Percentiles rank a stretch among this genome's conserved stretches.
Conservation (phyloP, 2,329 filamentous ascomycete genomes). For the Botrytis tulipae region DNA sequence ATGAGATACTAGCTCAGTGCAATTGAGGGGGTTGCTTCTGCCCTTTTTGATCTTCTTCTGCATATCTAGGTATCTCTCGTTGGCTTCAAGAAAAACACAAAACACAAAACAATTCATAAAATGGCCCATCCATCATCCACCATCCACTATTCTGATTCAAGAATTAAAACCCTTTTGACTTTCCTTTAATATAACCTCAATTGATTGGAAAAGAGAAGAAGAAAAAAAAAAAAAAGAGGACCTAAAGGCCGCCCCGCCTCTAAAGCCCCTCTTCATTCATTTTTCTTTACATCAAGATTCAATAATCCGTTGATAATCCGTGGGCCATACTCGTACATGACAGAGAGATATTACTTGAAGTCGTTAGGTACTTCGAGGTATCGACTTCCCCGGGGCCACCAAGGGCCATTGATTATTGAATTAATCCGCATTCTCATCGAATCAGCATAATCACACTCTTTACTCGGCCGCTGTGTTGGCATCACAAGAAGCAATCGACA, state of each 20-base stretch:
- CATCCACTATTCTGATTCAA: not conserved
- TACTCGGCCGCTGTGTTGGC: constrained; percentile 28
- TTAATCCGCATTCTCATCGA: constrained; percentile 15
- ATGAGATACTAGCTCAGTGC: not conserved
- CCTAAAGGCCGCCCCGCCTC: constrained; percentile 1
- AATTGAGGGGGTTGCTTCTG: not conserved
- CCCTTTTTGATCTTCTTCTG: constrained; percentile 8
- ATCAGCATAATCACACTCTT: constrained; percentile 8
- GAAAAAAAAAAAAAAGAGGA: not conserved
- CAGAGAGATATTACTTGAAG: not conserved
- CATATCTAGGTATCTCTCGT: not conserved
- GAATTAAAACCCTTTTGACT: not conserved
- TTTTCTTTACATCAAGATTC: not conserved
- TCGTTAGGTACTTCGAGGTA: not conserved
- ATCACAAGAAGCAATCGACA: constrained; percentile 29
- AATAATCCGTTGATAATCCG: constrained; percentile 1
- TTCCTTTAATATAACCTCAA: constrained; percentile 2
- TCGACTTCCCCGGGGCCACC: not conserved
- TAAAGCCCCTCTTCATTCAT: constrained; percentile 5
- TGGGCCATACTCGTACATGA: not conserved
- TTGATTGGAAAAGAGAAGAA: constrained; percentile 4
- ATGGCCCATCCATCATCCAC: not conserved
- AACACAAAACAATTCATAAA: not conserved
- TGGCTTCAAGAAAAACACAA: not conserved
- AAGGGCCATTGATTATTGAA: not conserved